These are phyloP conservation scores for Hypoxylon lenormandii DNA, from an alignment of 495 filamentous ascomycete species.

Conservation along the genomic window DNA sequence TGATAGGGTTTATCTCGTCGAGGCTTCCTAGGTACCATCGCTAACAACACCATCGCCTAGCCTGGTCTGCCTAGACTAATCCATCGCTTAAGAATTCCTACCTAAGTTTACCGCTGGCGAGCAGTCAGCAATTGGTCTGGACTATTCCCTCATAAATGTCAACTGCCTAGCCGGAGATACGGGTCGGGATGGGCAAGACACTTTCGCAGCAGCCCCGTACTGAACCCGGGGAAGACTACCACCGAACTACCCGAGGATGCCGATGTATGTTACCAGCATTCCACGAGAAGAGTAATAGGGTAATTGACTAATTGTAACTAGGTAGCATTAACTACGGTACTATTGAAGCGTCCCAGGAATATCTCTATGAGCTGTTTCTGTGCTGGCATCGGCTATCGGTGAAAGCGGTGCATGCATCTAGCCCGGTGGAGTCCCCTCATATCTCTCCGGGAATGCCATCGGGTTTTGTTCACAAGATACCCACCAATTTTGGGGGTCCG, in stretches of 20 bases:
- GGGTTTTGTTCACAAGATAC: conserved; percentile 5
- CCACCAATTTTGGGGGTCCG: conserved; percentile 42
- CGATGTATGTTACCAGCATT: background rate
- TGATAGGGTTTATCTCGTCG: no score
- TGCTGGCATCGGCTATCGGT: conserved; percentile 5
- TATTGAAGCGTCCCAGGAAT: background rate
- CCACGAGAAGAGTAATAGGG: background rate
- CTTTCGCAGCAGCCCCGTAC: background rate
- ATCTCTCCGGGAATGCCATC: conserved; percentile 18
- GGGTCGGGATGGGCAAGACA: background rate
- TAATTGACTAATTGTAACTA: background rate
- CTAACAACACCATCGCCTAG: no score
- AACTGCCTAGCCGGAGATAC: background rate
- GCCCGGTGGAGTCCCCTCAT: conserved; percentile 2
- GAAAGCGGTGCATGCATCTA: conserved; percentile 1
- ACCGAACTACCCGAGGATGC: conserved; percentile 22
- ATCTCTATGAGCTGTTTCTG: background rate
- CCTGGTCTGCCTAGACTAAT: no score
- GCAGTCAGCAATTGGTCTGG: no score
- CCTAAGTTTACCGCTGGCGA: no score
- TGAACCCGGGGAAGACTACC: conserved; percentile 8
- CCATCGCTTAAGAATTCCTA: no score
- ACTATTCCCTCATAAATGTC: background rate
- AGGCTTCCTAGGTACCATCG: no score
- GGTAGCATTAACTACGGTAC: no score